Base-by-base conservation (phyloP, 2,329 filamentous ascomycete genomes). In the Phoma sp. region DNA sequence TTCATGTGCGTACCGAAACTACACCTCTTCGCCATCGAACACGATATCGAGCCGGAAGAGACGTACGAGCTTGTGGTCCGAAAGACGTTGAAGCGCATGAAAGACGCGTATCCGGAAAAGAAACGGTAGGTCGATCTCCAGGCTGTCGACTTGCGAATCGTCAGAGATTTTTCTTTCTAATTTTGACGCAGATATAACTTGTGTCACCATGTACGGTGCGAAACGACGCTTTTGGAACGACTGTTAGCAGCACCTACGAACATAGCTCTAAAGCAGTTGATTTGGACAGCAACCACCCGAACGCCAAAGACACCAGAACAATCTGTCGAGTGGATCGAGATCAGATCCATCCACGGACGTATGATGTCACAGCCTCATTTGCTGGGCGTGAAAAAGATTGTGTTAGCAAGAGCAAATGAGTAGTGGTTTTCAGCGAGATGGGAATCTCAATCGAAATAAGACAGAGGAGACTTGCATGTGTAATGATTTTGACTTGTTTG, bases 201-300 rank as follows among this genome's bases (percentile, higher is more conserved):
- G 31, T 19, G 27, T 15, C 43, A 13, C 22, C 31, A 21, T 7
- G 32, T n/a, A 15, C 24, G 33, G 25, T 22, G 38, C 22, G 33
- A 44, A 24, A 44, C 36, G 12, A 27, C 15, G 17, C 39, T 25
- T 19, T 27, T 55, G 15, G 45, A 55, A 31, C 38, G 25, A 22
- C 31, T 54, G 10, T 19, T 43, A 13, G 51, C 22, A 24, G 17
- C 32, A 9, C 39, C 45, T 5, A 22, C 9, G 9, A 55, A 49
- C 25, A 6, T 49, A 6, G 24, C 33, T 13, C 29, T 55, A 22
- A 44, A 44, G 33, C 27, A 43, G 39, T n/a, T 49, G 43, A 27
- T 52, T 12, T 57, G 40, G 48, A 57, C 43, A 32, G 44, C 44
- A 15, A 45, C 22, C 33, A 45, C 31, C 6, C 7, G 35, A 5